Evolutionary conservation across 2,329 filamentous ascomycete genomes (phyloP), one percentile per base, ranked within the genome.

Genomic region (Cladosporium velox): DNA sequence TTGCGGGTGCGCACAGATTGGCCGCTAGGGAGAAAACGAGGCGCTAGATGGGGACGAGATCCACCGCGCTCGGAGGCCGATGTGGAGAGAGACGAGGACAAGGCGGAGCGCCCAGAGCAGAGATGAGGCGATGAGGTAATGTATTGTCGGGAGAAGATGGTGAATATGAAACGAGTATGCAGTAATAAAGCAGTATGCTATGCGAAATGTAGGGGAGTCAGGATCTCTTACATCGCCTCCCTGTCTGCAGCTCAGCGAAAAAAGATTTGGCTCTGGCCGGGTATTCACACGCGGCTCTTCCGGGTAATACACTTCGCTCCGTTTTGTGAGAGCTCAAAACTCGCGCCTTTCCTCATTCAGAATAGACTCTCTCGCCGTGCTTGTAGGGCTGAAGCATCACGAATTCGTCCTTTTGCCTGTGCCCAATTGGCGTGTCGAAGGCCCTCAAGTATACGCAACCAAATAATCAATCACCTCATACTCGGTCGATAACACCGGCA

Each of bases 1-100:
- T 55, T 26, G 34, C 35, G 49, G 61, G 32, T 21, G 60, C 60
- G 60, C 60, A 63, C 60, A 63, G 60, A 63, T 63, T 63, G 60
- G 61, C 61, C 61, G 61, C 61, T 64, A 64, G n/a, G 60, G 44
- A 26, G 35, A 64, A 32, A 55, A 63, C 60, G 30, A 38, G 30
- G 32, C 60, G 60, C 60, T 63, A 63, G 24, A 47, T 24, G 32
- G 30, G 28, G 21, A 24, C 8, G 10, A 6, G 51, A 52, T 64
- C 61, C 61, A 64, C 59, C 35, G 26, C 41, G 38, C 41, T 64
- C 61, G 61, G 61, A 64, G 61, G 51, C 30, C 35, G 35, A 38
- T 64, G 61, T 64, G 61, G 61, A 64, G 61, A 64, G 52, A 34
- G 35, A 57, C 61, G 51, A 64, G 34, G 51, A 55, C 15, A 34